These are phyloP conservation scores for Waitea zeae DNA, from an alignment of 1,284 basidiomycete genomes.

Conservation along the genomic window DNA sequence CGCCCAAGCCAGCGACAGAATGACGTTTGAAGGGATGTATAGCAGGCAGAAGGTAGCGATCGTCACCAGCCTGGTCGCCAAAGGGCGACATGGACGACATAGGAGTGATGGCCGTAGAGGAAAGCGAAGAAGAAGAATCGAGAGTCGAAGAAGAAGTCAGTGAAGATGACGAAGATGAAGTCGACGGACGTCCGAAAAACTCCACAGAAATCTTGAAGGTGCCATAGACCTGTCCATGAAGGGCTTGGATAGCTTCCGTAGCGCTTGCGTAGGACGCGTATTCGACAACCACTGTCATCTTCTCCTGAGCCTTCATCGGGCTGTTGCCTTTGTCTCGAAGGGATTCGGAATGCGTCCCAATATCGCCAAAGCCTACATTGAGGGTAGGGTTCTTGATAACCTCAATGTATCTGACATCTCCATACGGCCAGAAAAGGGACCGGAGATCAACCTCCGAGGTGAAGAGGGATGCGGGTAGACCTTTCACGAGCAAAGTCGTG, in stretches of 20 bases:
- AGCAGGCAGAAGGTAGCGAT: no score
- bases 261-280: neutral
- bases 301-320: neutral
- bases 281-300: neutral
- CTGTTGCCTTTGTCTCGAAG: neutral
- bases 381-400: slow-evolving; percentile 9
- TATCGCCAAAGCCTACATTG: neutral
- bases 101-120: neutral
- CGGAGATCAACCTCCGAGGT: slow-evolving; percentile 45
- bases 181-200: neutral
- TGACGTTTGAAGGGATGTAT: neutral
- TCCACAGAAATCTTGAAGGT: neutral
- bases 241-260: neutral
- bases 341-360: neutral
- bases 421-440: slow-evolving; percentile 58
- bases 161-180: neutral
- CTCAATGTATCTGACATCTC: slow-evolving; percentile 40
- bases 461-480: slow-evolving; percentile 49
- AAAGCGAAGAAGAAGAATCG: neutral
- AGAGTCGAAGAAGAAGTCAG: neutral
- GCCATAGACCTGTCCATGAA: neutral
- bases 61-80: no score
- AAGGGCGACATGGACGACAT: neutral
- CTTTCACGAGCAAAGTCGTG: slow-evolving; percentile 38
- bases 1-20: neutral